Base-by-base conservation (phyloP, 2,329 filamentous ascomycete species). In the Xylaria arbuscula region DNA sequence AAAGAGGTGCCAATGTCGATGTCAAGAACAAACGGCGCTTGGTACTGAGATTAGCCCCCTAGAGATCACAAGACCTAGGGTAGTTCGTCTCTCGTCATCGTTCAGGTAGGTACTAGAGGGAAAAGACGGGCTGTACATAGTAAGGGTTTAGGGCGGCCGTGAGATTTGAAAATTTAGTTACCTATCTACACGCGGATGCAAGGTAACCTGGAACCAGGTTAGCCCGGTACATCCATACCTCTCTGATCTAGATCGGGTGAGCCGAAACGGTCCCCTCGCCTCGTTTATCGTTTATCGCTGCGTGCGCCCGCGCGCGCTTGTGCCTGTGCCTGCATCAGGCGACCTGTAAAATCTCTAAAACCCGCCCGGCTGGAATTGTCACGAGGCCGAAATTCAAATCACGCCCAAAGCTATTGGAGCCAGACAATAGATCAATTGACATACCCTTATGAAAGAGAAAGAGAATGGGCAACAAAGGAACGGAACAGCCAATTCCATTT, bases 261-360 rank as follows among this genome's bases (percentile, higher is more conserved):
- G 22, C 36, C 51, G 28, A 54, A 17, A 54, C 51, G 10, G 22
- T 24, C 13, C 28, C 54, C 54, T 66, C 19, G 56, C 19, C 57
- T 54, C 51, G 45, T 28, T 50, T 36, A 40, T 51, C 9, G 28
- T 40, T 64, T 50, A 53, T 40, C 15, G 28, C 59, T 63, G 54
- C 54, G 54, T 45, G 45, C 42, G 28, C 28, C 28, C 28, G 28
- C 28, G 3, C 28, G 40, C 15, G 56, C 62, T 34, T 51, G 68
- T 59, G 62, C 68, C 64, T 69, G 69, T 70, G 67, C 58, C 57
- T 70, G 56, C 58, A 45, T 71, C 70, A 71, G 51, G 40, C 63
- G 67, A 67, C 64, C 54, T 32, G 47, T 34, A 34, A 34, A 34
- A 67, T 57, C 54, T 32, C 47, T 34, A 40, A 19, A n/a, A 55